phyloP scores from a whole-genome alignment of 2,329 filamentous ascomycete species.

The Falciphora oryzae region DNA sequence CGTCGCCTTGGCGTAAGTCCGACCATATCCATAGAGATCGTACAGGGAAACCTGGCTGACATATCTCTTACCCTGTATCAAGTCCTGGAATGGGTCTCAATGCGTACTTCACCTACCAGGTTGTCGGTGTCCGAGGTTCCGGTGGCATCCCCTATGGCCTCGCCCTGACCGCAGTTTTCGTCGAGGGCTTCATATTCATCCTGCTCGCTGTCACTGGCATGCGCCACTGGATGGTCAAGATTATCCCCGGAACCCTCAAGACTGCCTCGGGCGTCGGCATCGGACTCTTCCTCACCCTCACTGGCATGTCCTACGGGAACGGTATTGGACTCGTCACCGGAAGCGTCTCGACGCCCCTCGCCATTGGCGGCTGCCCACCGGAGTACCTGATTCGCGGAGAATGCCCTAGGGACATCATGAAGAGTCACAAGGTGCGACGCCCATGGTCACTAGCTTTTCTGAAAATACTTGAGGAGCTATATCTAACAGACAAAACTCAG shows the following conservation, averaged over 20 bases:
- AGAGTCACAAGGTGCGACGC: slow-evolving; percentile 58
- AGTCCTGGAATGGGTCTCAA: slow-evolving; percentile 65
- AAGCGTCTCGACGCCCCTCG: slow-evolving; percentile 61
- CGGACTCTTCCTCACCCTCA: slow-evolving; percentile 57
- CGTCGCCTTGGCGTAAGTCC: slow-evolving; percentile 62
- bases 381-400: slow-evolving; percentile 45
- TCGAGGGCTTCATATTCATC: slow-evolving; percentile 60
- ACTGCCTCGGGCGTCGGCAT: slow-evolving; percentile 61
- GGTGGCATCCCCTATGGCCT: slow-evolving; percentile 53
- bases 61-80: not conserved
- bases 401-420: slow-evolving; percentile 58
- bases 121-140: slow-evolving; percentile 54
- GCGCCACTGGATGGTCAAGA: slow-evolving; percentile 65
- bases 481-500: slow-evolving; percentile 29
- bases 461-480: not conserved
- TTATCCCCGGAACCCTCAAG: slow-evolving; percentile 58
- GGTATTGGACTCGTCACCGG: slow-evolving; percentile 81
- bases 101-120: slow-evolving; percentile 63
- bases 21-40: slow-evolving; percentile 9
- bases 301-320: slow-evolving; percentile 67
- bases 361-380: slow-evolving; percentile 66
- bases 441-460: no score
- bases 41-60: slow-evolving; percentile 9
- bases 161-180: slow-evolving; percentile 58
- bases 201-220: slow-evolving; percentile 60